These are phyloP conservation scores for Aspergillus biplanus DNA, from an alignment of 495 filamentous ascomycete genomes.

Conservation along the genomic window DNA sequence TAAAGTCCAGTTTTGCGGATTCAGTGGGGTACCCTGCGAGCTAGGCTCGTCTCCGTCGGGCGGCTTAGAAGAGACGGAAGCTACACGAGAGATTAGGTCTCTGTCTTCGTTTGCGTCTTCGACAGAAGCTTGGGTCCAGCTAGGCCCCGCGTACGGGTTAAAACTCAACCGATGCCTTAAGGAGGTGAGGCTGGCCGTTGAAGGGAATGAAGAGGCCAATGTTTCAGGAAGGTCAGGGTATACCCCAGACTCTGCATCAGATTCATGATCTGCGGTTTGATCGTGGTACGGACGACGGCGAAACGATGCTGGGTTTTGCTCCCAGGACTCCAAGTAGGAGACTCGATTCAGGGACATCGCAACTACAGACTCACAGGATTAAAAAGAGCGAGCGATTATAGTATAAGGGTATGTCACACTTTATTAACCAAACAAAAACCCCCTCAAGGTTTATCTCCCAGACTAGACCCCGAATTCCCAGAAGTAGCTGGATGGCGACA, in stretches of 20 bases:
- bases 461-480: too few relatives aligned
- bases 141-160: slow-evolving; percentile 49
- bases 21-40: slow-evolving; percentile 11
- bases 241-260: slow-evolving; percentile 35
- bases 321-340: slow-evolving; percentile 48
- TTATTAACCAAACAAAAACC: neutral
- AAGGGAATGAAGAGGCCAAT: slow-evolving; percentile 48
- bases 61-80: slow-evolving; percentile 30
- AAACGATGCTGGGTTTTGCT: slow-evolving; percentile 42
- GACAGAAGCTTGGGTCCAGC: slow-evolving; percentile 40
- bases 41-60: slow-evolving; percentile 9
- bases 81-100: slow-evolving; percentile 27
- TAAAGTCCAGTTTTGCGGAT: slow-evolving; percentile 8
- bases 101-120: slow-evolving; percentile 37
- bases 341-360: slow-evolving; percentile 32
- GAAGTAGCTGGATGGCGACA: neutral
- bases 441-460: neutral
- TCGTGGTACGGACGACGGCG: slow-evolving; percentile 27
- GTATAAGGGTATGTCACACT: neutral
- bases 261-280: slow-evolving; percentile 22
- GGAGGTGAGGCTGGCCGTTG: slow-evolving; percentile 33
- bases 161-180: slow-evolving; percentile 43
- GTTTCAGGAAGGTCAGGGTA: slow-evolving; percentile 42
- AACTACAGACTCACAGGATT: neutral
- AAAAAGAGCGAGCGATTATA: neutral